phyloP scores from a whole-genome alignment of 805 yeast genomes.

The Yarrowia sp. region DNA sequence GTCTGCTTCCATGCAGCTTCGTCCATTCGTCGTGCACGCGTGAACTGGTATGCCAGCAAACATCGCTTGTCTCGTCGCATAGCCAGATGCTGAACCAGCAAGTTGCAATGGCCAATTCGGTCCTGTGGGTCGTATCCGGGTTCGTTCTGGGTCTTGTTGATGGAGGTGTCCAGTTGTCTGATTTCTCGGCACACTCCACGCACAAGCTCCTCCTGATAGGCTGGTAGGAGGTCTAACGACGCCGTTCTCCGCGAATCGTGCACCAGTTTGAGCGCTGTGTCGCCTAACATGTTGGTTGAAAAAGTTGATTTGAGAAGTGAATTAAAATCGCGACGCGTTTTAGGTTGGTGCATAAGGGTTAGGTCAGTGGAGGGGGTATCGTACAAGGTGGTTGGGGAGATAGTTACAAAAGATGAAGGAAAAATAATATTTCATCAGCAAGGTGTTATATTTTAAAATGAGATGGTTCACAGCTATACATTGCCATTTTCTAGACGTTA shows the following conservation, averaged over 20 bases:
- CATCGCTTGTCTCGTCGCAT: slow-evolving; percentile 90
- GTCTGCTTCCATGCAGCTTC: slow-evolving; percentile 64
- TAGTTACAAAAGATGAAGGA: too few relatives aligned
- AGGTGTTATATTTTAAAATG: too few relatives aligned
- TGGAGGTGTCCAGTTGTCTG: slow-evolving; percentile 47
- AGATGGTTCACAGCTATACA: too few relatives aligned
- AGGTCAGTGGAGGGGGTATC: not conserved
- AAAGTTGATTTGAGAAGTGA: not conserved
- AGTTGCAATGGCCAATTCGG: slow-evolving; percentile 38
- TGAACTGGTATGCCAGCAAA: slow-evolving; percentile 74
- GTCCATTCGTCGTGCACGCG: slow-evolving; percentile 65
- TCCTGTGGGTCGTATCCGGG: slow-evolving; percentile 35
- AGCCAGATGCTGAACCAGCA: slow-evolving; percentile 67
- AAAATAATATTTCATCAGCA: too few relatives aligned
- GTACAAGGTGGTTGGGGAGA: not conserved
- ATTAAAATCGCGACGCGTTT: slow-evolving; percentile 19
- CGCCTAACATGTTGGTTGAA: slow-evolving; percentile 71
- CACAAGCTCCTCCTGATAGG: slow-evolving; percentile 69
- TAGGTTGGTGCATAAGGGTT: not conserved
- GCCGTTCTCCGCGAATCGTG: slow-evolving; percentile 80
- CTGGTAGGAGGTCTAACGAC: slow-evolving; percentile 61
- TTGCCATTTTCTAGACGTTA: too few relatives aligned
- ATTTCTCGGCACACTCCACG: slow-evolving; percentile 71
- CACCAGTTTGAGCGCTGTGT: slow-evolving; percentile 75
- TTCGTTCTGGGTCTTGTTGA: slow-evolving; percentile 48